These are phyloP conservation scores for Peltaster fructicola DNA, from an alignment of 2,329 filamentous ascomycete species.

Conservation along the genomic window DNA sequence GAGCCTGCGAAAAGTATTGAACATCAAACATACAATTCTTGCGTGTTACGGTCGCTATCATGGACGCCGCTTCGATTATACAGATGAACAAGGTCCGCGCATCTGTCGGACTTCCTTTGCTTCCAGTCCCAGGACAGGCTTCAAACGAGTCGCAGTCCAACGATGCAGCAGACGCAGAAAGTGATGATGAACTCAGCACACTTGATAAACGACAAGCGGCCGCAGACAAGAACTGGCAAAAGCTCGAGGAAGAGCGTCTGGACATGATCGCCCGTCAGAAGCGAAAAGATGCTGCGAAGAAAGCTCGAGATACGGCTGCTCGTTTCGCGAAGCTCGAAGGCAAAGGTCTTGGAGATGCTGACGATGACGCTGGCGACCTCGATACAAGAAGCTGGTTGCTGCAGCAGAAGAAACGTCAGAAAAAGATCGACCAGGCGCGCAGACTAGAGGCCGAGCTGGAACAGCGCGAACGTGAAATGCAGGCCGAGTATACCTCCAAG, in stretches of 20 bases:
- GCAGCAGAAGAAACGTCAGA: slow-evolving; percentile 82
- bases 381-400: slow-evolving; percentile 79
- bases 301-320: slow-evolving; percentile 68
- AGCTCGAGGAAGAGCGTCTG: slow-evolving; percentile 47
- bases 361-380: slow-evolving; percentile 40
- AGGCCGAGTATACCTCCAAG: slow-evolving; percentile 63
- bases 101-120: slow-evolving; percentile 74
- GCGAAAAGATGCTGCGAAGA: slow-evolving; percentile 67
- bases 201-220: slow-evolving; percentile 63
- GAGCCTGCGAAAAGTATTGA: too few relatives aligned
- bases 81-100: slow-evolving; percentile 85
- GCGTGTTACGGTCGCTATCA: too few relatives aligned
- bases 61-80: slow-evolving; percentile 51
- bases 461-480: slow-evolving; percentile 48
- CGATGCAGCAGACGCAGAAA: slow-evolving; percentile 24
- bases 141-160: slow-evolving; percentile 40
- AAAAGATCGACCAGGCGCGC: slow-evolving; percentile 63
- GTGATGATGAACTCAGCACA: slow-evolving; percentile 59
- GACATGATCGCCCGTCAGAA: slow-evolving; percentile 65
- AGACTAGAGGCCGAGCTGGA: slow-evolving; percentile 58
- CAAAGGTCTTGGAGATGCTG: slow-evolving; percentile 62
- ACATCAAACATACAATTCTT: too few relatives aligned
- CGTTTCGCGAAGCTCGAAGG: slow-evolving; percentile 62
- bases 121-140: slow-evolving; percentile 60
- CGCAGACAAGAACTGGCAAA: slow-evolving; percentile 58